These are phyloP conservation scores for Colletotrichum echinochloae DNA, from an alignment of 2,329 filamentous ascomycete genomes.

Conservation along the genomic window DNA sequence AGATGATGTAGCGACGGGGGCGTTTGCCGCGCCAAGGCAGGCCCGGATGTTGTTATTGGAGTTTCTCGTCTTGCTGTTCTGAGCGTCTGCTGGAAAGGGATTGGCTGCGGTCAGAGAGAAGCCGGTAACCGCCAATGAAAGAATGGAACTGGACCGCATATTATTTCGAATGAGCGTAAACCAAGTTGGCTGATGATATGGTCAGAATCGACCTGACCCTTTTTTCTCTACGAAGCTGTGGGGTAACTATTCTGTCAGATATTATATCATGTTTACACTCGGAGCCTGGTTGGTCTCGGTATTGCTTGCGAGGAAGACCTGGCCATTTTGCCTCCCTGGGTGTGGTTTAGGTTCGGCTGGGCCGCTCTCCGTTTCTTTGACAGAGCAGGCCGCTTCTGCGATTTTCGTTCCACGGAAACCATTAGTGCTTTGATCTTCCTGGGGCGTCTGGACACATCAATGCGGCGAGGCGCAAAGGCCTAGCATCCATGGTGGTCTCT, in stretches of 20 bases:
- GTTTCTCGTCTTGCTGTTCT: background rate
- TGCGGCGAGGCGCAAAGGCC: background rate
- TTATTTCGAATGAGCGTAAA: background rate
- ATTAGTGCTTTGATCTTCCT: background rate
- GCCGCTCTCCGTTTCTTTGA: constrained; percentile 9
- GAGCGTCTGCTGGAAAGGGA: constrained; percentile 14
- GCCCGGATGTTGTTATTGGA: constrained; percentile 22
- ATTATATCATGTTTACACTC: background rate
- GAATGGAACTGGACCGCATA: constrained; percentile 14
- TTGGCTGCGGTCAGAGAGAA: constrained; percentile 10
- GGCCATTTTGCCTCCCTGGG: background rate
- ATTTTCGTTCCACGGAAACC: background rate
- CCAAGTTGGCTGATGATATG: background rate
- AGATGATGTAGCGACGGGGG: constrained; percentile 42
- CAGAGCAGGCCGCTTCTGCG: too few relatives aligned
- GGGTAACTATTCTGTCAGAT: background rate
- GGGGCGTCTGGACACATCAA: background rate
- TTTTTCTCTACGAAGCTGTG: background rate
- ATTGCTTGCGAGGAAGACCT: background rate
- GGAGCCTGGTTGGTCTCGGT: background rate
- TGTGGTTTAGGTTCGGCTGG: background rate
- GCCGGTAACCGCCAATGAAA: constrained; percentile 10
- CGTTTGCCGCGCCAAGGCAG: constrained; percentile 45
- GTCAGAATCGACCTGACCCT: background rate
- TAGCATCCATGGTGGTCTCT: background rate